Conservation (phyloP, 164 flowering plant species). For the Macadamia integrifolia region DNA sequence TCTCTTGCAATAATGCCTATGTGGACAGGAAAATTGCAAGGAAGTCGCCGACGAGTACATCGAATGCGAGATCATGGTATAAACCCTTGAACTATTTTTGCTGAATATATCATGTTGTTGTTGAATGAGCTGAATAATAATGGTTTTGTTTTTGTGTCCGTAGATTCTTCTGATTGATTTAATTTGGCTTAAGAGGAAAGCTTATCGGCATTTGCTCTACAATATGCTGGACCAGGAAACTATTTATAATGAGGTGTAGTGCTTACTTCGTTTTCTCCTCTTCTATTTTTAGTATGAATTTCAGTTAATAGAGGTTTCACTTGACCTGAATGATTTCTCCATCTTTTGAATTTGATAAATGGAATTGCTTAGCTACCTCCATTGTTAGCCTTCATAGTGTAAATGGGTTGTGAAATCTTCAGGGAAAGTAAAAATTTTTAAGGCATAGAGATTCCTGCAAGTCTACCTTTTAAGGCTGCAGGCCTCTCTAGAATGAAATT, state of each 20-base stretch:
- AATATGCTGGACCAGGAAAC: conserved; percentile 37
- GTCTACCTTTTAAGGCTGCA: no score
- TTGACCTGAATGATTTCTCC: background rate
- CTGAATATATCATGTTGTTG: background rate
- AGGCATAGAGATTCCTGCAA: no score
- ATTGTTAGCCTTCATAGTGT: background rate
- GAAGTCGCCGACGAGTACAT: conserved; percentile 86
- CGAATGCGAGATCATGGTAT: conserved; percentile 80
- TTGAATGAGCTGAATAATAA: background rate
- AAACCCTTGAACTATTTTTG: background rate
- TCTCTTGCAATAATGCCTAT: background rate
- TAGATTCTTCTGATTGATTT: conserved; percentile 78
- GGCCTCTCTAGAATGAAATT: background rate
- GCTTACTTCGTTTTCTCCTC: background rate
- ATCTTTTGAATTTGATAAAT: background rate
- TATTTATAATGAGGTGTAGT: conserved; percentile 40
- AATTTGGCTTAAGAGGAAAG: conserved; percentile 81
- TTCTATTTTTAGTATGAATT: no score
- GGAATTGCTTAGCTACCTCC: background rate
- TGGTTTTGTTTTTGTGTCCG: background rate
- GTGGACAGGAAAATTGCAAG: conserved; percentile 57
- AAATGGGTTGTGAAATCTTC: no score
- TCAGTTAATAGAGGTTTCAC: background rate
- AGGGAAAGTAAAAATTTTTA: no score
- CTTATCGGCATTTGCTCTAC: conserved; percentile 69